These are phyloP conservation scores for Fusarium sp. DNA, from an alignment of 2,329 filamentous ascomycete genomes.

Conservation along the genomic window DNA sequence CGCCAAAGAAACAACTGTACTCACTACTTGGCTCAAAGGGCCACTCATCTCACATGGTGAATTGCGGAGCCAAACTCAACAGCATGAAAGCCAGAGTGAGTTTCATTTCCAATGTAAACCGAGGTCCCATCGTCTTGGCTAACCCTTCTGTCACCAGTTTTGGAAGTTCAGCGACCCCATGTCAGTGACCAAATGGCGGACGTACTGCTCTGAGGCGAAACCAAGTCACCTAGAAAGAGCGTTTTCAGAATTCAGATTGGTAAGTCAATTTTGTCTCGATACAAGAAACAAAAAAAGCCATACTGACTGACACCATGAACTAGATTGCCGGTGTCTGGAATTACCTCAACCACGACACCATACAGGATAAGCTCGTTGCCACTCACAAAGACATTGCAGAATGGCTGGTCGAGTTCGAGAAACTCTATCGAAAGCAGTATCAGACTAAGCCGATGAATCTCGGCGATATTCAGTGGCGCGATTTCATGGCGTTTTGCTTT, in stretches of 20 bases:
- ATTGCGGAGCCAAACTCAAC: not conserved
- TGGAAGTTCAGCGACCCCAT: not conserved
- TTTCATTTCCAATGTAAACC: not conserved
- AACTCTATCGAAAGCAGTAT: not conserved
- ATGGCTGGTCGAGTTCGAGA: not conserved
- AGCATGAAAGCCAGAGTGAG: not conserved
- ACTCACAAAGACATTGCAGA: not conserved
- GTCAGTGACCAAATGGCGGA: not conserved
- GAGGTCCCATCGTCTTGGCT: not conserved
- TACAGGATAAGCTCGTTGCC: not conserved
- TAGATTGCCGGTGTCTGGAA: not conserved
- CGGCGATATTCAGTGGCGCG: not conserved
- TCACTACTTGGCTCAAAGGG: not conserved
- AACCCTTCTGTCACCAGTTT: not conserved
- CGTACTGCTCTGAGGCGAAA: not conserved
- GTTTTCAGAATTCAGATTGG: not conserved
- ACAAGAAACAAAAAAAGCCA: not conserved
- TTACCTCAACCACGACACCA: not conserved
- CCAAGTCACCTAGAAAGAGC: not conserved
- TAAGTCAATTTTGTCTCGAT: not conserved
- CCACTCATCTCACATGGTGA: not conserved
- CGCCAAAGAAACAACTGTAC: not conserved
- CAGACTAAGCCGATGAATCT: not conserved
- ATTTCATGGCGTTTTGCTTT: not conserved
- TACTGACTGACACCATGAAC: not conserved